Base-by-base conservation (phyloP, 2,329 filamentous ascomycete genomes). In the Neocucurbitaria cava region DNA sequence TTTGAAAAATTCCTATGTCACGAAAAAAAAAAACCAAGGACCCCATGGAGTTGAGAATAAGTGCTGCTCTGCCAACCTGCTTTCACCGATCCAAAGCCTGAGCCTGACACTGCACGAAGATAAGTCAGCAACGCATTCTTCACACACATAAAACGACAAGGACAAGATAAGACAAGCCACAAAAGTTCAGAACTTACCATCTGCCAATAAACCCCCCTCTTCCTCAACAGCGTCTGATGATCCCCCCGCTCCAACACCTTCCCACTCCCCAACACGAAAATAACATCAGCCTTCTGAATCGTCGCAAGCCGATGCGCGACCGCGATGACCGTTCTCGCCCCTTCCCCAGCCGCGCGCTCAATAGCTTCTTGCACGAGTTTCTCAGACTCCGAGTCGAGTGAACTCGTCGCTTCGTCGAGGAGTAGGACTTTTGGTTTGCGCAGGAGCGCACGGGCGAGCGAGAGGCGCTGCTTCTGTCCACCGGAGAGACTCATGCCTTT, bases 231-330 rank as follows among this genome's bases (percentile, higher is more conserved):
- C 10, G 58, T 56, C 26, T 43, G 24, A 41, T 67, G 62, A 20
- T 68, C 74, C 0, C 77, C 77, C 18, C 49, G 46, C 56, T 79
- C 77, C 15, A 69, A 71, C 20, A 79, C 69, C 38, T 60, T 70
- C 0, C 78, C 78, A 33, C 73, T 61, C 5, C 71, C 60, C 39
- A 80, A 59, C 3, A 80, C 77, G 52, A 74, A 77, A 20, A 80
- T 79, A 2, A 66, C 48, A 58, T 77, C 72, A 2, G 75, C 75
- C 40, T 76, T 62, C 35, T 68, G 60, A 15, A 79, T 69, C 2
- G 77, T 79, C 11, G 67, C 71, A 21, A 79, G 58, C 4, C 76
- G 65, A 66, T 79, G 74, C 23, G 74, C 74, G 39, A 77, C 70
- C 7, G 70, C 72, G 26, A 77, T 54, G 3, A 76, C 59, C 0